phyloP scores from a whole-genome alignment of 768 basidiomycete genomes.

The Lactarius sp. region DNA sequence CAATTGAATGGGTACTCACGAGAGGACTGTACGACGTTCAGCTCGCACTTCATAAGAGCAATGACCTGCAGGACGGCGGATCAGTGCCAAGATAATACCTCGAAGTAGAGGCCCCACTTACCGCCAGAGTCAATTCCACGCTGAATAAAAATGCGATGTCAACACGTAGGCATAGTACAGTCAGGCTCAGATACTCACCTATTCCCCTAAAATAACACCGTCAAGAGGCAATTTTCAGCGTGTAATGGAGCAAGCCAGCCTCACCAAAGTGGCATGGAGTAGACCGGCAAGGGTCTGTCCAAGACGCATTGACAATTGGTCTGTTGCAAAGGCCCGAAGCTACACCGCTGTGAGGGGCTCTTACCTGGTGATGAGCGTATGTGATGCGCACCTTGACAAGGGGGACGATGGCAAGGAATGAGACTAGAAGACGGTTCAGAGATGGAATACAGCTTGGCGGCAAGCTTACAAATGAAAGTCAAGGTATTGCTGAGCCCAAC shows the following conservation, averaged over 20 bases:
- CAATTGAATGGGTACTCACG: constrained; percentile 29
- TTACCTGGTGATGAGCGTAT: neutral
- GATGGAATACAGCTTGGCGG: neutral
- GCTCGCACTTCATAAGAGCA: constrained; percentile 42
- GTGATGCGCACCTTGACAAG: constrained; percentile 57
- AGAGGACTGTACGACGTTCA: constrained; percentile 43
- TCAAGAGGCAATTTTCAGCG: neutral
- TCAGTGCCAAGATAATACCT: constrained; percentile 14
- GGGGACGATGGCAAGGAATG: constrained; percentile 79
- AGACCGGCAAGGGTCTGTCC: constrained; percentile 82
- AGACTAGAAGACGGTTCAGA: constrained; percentile 39
- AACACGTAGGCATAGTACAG: neutral
- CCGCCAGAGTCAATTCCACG: constrained; percentile 42
- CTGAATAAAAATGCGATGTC: constrained; percentile 24
- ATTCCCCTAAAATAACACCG: constrained; percentile 27
- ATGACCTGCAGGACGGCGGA: constrained; percentile 35
- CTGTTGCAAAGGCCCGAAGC: constrained; percentile 81
- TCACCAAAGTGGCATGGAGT: constrained; percentile 77
- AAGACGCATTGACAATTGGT: constrained; percentile 75
- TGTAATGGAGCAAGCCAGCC: constrained; percentile 10
- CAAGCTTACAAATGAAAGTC: constrained; percentile 64
- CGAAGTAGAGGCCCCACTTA: constrained; percentile 25
- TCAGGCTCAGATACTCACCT: constrained; percentile 25
- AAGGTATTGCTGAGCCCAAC: constrained; percentile 49
- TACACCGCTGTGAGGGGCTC: constrained; percentile 29